Evolutionary conservation across 768 basidiomycete species (phyloP), one percentile per base, ranked within the genome.

Genomic region (Tulasnella sp.): DNA sequence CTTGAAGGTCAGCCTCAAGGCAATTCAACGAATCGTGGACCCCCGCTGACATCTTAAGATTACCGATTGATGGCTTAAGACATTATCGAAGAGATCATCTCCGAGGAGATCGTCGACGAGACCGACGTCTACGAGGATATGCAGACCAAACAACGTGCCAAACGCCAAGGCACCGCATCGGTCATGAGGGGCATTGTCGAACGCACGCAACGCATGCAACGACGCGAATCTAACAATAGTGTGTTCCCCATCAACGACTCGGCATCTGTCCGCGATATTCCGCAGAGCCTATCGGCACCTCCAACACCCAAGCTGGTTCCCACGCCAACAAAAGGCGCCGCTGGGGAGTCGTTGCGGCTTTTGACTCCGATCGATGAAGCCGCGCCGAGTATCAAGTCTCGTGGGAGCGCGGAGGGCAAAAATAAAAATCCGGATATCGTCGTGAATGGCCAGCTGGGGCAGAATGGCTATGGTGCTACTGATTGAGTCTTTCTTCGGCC

Each of bases 71-170:
- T 45, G 58, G 66, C 64, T 47, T 17, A 44, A 61, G 61, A 58
- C 42, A 55, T 61, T 3, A 70, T 68, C 63, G 71, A 89, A 79
- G 93, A 95, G 78, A 96, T 98, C 63, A 89, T 97, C 19, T 85
- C 87, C 0, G 92, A 96, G 72, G 94, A 96, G 69, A 95, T 96
- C 56, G 86, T 95, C 29, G 93, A 95, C 67, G 93, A 96, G 71
- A 95, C 92, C 2, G 93, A 96, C 72, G 78, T 83, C 26, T 94
- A 86, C 65, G 83, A 88, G 64, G 88, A 91, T 65, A 96, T 95
- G 67, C 83, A 83, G 50, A 84, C 82, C 53, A 93, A 92, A 68
- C 78, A 77, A 61, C 74, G 76, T 7, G 92, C 88, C 0, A 83
- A 78, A 63, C 77, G 93, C 13, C 70, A 78, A 61, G 85, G 84